Evolutionary conservation across 192 early-diverging fungal genomes (phyloP).

Genomic region (Umbelopsis sp.): DNA sequence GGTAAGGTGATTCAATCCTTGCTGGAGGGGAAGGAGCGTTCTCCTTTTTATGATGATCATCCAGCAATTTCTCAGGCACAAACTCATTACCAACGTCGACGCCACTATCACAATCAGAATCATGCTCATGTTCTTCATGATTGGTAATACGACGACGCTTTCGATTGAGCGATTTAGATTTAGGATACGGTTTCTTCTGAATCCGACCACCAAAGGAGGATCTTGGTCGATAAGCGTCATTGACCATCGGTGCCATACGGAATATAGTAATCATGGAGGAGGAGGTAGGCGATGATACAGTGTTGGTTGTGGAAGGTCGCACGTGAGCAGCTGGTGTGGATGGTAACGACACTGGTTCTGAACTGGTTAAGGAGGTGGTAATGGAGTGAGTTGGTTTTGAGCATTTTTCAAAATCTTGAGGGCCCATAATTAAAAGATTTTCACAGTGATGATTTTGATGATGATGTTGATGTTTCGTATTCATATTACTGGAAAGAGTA

Average conservation of each 20-base stretch:
- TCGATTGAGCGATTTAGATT: background rate
- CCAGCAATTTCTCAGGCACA: background rate
- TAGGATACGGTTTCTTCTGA: background rate
- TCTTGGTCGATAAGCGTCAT: constrained; percentile 1
- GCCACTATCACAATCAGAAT: constrained; percentile 28
- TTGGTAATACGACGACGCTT: background rate
- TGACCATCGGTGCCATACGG: constrained; percentile 17
- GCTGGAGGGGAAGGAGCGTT: background rate
- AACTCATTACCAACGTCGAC: constrained; percentile 23
- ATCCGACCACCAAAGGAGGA: background rate
- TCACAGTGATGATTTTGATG: constrained; percentile 1
- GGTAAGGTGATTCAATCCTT: background rate
- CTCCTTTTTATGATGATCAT: background rate
- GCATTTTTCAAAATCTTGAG: background rate
- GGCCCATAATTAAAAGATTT: background rate
- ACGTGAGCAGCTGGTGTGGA: background rate
- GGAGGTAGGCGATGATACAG: background rate
- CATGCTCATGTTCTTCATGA: background rate
- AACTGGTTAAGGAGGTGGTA: background rate
- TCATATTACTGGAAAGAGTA: constrained; percentile 19
- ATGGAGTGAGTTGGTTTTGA: background rate
- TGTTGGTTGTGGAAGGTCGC: background rate
- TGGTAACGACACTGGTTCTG: background rate
- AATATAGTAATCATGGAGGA: constrained; percentile 26
- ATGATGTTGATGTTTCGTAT: background rate